Evolutionary conservation across 2,329 filamentous ascomycete genomes (phyloP).

Genomic region (Penicillium polonicum): DNA sequence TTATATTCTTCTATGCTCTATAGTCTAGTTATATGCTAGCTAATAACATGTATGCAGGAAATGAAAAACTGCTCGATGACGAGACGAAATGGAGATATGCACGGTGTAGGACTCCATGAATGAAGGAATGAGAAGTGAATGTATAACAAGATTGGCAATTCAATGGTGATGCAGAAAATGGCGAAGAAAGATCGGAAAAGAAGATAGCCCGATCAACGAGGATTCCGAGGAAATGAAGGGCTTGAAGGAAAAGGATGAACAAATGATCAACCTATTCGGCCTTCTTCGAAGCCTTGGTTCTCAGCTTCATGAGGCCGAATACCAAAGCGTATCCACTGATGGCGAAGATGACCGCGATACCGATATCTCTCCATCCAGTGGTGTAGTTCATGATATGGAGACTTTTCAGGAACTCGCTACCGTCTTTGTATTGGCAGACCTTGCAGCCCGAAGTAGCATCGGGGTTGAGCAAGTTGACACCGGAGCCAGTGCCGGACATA

Average conservation of each 20-base stretch:
- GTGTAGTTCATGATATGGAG: conserved; percentile 62
- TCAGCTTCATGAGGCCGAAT: conserved; percentile 42
- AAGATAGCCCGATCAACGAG: neutral
- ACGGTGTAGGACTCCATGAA: neutral
- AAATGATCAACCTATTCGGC: conserved; percentile 25
- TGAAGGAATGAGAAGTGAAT: neutral
- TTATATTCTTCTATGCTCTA: neutral
- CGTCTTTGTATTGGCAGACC: conserved; percentile 61
- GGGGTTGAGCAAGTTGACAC: conserved; percentile 59
- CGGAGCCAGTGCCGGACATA: conserved; percentile 45
- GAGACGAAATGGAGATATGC: neutral
- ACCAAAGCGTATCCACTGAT: conserved; percentile 55
- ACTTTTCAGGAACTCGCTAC: conserved; percentile 59
- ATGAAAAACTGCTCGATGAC: neutral
- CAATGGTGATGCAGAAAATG: neutral
- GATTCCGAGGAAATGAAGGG: neutral
- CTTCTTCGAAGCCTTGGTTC: conserved; percentile 41
- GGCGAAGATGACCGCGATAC: conserved; percentile 57
- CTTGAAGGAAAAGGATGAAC: neutral
- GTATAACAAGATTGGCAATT: neutral
- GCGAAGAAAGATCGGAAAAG: too few relatives aligned
- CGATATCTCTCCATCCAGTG: conserved; percentile 67
- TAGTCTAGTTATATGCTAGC: conserved; percentile 1
- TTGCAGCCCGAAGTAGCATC: conserved; percentile 55
- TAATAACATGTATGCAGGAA: neutral